These are phyloP conservation scores for Aspergillus asperescens DNA, from an alignment of 495 filamentous ascomycete species.

Conservation along the genomic window DNA sequence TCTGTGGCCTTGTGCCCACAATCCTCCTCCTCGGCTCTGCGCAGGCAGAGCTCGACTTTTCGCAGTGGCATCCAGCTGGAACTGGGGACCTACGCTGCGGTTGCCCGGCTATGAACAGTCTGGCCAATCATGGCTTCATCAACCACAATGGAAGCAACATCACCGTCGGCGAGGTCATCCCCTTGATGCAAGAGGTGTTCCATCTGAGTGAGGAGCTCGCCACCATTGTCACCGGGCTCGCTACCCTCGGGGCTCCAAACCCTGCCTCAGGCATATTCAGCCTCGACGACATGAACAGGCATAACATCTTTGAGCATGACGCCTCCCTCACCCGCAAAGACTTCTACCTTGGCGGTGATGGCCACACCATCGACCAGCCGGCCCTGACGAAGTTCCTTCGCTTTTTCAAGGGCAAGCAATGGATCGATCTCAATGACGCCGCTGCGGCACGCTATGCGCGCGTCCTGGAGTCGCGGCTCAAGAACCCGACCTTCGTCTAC, in stretches of 20 bases:
- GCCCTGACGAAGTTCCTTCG: not conserved
- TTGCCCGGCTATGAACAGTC: slow-evolving; percentile 2
- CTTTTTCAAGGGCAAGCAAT: not conserved
- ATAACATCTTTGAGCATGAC: slow-evolving; percentile 3
- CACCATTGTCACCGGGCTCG: not conserved
- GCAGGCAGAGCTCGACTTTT: not conserved
- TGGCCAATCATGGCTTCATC: slow-evolving; percentile 2
- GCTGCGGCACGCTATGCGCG: slow-evolving; percentile 1
- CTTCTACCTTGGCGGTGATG: not conserved
- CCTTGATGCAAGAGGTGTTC: not conserved
- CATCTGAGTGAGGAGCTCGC: slow-evolving; percentile 1
- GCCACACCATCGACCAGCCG: not conserved
- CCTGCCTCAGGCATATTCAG: not conserved
- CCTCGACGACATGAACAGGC: not conserved
- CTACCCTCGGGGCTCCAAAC: not conserved
- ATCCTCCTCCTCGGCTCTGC: not conserved
- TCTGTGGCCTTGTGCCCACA: not conserved
- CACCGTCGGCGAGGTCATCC: not conserved
- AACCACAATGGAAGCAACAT: slow-evolving; percentile 4
- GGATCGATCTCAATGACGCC: slow-evolving; percentile 3
- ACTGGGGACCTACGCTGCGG: not conserved
- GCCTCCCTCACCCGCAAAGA: slow-evolving; percentile 2
- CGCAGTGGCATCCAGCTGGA: not conserved
- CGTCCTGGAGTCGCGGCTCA: not conserved
- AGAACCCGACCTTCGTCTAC: slow-evolving; percentile 1